Base-by-base conservation (phyloP, 2,329 filamentous ascomycete genomes). In the Tolypocladium sp. region DNA sequence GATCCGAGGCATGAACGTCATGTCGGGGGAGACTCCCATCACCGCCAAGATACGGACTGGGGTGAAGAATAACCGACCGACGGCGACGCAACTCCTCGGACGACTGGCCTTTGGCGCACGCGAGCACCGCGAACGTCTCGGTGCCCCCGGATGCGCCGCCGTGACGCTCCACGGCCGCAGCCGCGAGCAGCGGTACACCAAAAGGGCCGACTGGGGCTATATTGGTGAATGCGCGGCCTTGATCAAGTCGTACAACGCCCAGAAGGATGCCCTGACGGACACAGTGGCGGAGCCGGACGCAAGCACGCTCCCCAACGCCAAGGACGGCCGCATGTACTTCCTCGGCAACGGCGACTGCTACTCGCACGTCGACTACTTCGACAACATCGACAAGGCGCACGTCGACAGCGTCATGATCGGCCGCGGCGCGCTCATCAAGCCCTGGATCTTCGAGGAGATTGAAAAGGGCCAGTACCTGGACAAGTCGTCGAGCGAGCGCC, bases 381-480 rank as follows among this genome's bases (percentile, higher is more conserved):
- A 86, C 59, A 87, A 94, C 68, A 79, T 97, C 44, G 81, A 88
- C 55, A 83, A 93, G 60, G 83, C 90, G 41, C 84, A 85, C 54
- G 92, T 97, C 53, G 93, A 97, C 76, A 86, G 86, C n/a, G 90
- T 96, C 70, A 97, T 99, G 94, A 86, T 97, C 62, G 94, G 88
- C n/a, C 90, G 94, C 61, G 94, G 94, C 59, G 94, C 94, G 12
- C 82, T 99, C 60, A 91, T 97, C 76, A 99, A 99, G 77, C 94
- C 94, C 1, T 99, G 94, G 94, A 80, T 99, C 63, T 99, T 97
- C 70, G 94, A 99, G 74, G 94, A 99, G 75, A 97, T 99, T 58
- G 85, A 90, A 65, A 83, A 86, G 63, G 89, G 90, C 6, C 94
- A 97, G 74, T 97, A 97, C 70, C 84, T 99, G 44, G 94, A 99